Conservation (phyloP, 1,284 basidiomycete species). For the Gastroboletus turbinatus region DNA sequence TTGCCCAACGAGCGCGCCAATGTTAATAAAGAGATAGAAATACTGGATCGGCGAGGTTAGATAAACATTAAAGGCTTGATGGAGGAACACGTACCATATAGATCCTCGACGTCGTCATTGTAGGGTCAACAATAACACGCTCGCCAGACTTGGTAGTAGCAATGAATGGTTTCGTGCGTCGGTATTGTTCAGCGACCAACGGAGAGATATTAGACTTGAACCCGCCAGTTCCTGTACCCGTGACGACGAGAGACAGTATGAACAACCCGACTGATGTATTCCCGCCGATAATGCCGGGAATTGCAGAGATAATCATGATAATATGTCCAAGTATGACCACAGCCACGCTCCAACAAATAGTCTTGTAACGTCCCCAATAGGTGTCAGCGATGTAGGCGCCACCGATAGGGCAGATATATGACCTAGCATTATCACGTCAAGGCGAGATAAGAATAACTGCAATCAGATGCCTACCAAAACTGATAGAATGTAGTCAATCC, state of each 20-base stretch:
- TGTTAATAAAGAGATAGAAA: constrained; percentile 79
- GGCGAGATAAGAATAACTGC: constrained; percentile 24
- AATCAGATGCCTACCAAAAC: constrained; percentile 47
- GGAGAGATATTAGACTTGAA: constrained; percentile 85
- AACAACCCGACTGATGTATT: constrained; percentile 63
- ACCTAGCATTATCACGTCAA: constrained; percentile 34
- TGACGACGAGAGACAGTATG: constrained; percentile 64
- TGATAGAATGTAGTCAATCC: constrained; percentile 67
- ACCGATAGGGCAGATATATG: constrained; percentile 57
- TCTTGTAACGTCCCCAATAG: constrained; percentile 74
- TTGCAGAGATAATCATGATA: constrained; percentile 69
- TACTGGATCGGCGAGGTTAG: constrained; percentile 42
- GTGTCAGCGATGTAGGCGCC: constrained; percentile 80
- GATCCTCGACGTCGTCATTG: constrained; percentile 65
- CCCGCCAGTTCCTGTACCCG: constrained; percentile 68
- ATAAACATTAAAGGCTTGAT: neutral
- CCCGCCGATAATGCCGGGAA: constrained; percentile 68
- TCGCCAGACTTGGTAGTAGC: constrained; percentile 60
- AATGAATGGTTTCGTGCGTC: constrained; percentile 55
- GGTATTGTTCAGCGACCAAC: constrained; percentile 78
- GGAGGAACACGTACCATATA: constrained; percentile 55
- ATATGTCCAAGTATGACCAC: constrained; percentile 69
- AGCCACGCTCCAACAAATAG: constrained; percentile 56
- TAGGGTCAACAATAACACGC: constrained; percentile 80
- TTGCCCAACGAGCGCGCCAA: constrained; percentile 72